A percentile compares a stretch with the other conserved stretches of the same genome.
Conservation (phyloP, 2,329 filamentous ascomycete genomes). For the Ophiobolus disseminans region DNA sequence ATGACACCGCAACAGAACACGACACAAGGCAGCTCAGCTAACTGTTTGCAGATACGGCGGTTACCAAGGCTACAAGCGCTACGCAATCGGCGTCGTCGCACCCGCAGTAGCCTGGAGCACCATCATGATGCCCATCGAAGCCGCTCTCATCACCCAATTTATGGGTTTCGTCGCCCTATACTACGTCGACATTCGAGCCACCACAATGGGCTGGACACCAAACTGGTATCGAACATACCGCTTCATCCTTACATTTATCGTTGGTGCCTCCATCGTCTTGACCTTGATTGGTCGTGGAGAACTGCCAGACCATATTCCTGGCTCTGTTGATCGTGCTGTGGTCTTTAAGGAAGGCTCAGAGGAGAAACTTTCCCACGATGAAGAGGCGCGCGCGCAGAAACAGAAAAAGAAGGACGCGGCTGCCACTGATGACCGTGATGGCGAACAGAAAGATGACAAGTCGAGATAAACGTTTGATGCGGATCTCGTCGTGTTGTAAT, state of each 20-base stretch:
- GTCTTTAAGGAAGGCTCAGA: conserved; percentile 53
- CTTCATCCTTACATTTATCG: conserved; percentile 89
- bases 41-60: conserved; percentile 56
- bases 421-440: conserved; percentile 15
- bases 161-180: conserved; percentile 84
- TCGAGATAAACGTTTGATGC: too few species aligned
- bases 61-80: conserved; percentile 76
- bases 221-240: conserved; percentile 88
- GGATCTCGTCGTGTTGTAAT: too few species aligned
- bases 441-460: conserved; percentile 4
- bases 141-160: conserved; percentile 86
- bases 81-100: conserved; percentile 80
- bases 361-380: conserved; percentile 40
- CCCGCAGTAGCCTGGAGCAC: conserved; percentile 90
- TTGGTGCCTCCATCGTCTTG: conserved; percentile 80
- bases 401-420: conserved; percentile 34
- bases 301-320: conserved; percentile 64
- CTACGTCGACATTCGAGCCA: conserved; percentile 78
- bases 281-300: conserved; percentile 84
- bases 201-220: conserved; percentile 78
- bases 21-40: background rate
- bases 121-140: conserved; percentile 80
- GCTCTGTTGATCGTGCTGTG: conserved; percentile 55
- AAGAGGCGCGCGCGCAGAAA: conserved; percentile 29
- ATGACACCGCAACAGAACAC: background rate